phyloP scores from a whole-genome alignment of 202 grass and related monocot genomes.

The Musa balbisiana region DNA sequence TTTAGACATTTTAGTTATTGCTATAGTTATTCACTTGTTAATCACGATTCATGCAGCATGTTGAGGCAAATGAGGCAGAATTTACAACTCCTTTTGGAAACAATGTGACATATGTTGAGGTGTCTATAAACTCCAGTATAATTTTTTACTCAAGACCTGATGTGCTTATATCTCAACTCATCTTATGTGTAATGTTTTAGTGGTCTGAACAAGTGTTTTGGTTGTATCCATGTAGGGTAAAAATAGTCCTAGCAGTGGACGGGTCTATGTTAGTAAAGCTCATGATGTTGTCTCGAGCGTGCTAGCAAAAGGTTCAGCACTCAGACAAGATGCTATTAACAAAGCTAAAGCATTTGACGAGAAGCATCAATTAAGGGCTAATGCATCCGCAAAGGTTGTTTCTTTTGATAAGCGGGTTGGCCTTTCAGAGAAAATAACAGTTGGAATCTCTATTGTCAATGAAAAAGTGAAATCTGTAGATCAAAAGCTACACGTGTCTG shows the following conservation, averaged over 20 bases:
- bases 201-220: not conserved
- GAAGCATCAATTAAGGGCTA: conserved; percentile 1
- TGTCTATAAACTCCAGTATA: conserved; percentile 32
- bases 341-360: conserved; percentile 21
- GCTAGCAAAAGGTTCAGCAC: conserved; percentile 79
- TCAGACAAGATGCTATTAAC: conserved; percentile 25
- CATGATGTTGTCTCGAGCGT: conserved; percentile 83
- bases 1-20: not conserved
- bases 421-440: conserved; percentile 13
- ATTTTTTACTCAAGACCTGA: conserved; percentile 7
- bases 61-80: conserved; percentile 38
- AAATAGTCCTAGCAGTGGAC: conserved; percentile 37
- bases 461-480: conserved; percentile 93
- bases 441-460: conserved; percentile 45
- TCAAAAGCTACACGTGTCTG: conserved; percentile 83
- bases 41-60: conserved; percentile 49
- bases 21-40: conserved; percentile 22
- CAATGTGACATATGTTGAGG: conserved; percentile 46
- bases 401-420: conserved; percentile 12
- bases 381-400: conserved; percentile 11
- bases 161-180: conserved; percentile 1
- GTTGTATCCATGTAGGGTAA: conserved; percentile 39
- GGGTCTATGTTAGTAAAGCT: conserved; percentile 70
- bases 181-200: not conserved
- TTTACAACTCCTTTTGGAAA: conserved; percentile 29